These are phyloP conservation scores for Groenewaldozyma salmanticensis DNA, from an alignment of 805 yeast species.

Conservation along the genomic window DNA sequence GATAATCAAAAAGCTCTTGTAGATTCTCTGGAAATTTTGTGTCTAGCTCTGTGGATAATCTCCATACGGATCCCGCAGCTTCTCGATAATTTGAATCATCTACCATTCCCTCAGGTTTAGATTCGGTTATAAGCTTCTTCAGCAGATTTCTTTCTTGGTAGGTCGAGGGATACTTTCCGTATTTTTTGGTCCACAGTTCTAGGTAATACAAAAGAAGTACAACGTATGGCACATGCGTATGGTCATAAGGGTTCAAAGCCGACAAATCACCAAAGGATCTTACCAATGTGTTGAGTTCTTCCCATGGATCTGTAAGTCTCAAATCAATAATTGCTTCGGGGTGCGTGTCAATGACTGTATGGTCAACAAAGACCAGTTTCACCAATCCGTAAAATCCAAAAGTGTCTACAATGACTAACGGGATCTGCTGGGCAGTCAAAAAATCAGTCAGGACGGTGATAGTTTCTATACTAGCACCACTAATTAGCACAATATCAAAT, in stretches of 20 bases:
- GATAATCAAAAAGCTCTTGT: slow-evolving; percentile 7
- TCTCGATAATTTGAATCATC: slow-evolving; percentile 45
- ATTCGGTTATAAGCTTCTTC: slow-evolving; percentile 29
- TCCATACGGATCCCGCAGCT: slow-evolving; percentile 37
- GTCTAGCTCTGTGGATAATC: slow-evolving; percentile 29
- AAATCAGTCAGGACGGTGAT: slow-evolving; percentile 11
- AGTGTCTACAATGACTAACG: slow-evolving; percentile 42
- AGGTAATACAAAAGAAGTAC: slow-evolving; percentile 50
- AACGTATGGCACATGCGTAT: slow-evolving; percentile 63
- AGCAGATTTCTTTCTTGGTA: slow-evolving; percentile 33
- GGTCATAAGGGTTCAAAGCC: slow-evolving; percentile 31
- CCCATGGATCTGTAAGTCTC: slow-evolving; percentile 64
- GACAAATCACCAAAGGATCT: slow-evolving; percentile 40
- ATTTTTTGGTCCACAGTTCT: slow-evolving; percentile 29
- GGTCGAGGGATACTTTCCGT: slow-evolving; percentile 25
- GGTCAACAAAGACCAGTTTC: slow-evolving; percentile 43
- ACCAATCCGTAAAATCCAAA: slow-evolving; percentile 60
- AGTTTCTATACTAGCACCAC: slow-evolving; percentile 28
- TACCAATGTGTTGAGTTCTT: slow-evolving; percentile 43
- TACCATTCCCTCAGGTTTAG: slow-evolving; percentile 26
- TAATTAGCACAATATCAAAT: slow-evolving; percentile 42
- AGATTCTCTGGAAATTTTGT: slow-evolving; percentile 14
- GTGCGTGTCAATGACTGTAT: slow-evolving; percentile 69
- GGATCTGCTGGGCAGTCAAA: slow-evolving; percentile 39
- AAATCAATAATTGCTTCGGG: slow-evolving; percentile 54